Evolutionary conservation across 1,284 basidiomycete species (phyloP).

Genomic region (Sparassis latifolia): DNA sequence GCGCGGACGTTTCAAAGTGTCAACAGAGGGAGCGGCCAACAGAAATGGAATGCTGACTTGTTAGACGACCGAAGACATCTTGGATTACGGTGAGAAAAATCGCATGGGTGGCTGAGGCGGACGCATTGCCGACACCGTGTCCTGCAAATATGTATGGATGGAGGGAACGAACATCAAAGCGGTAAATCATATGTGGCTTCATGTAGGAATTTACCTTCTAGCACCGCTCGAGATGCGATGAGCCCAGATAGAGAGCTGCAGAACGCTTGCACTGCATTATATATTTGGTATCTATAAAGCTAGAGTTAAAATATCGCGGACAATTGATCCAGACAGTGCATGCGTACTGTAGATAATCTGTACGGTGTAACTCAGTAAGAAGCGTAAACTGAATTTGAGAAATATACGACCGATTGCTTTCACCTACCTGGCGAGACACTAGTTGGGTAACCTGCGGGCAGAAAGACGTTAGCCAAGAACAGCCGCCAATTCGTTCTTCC

Average conservation of each 20-base stretch:
- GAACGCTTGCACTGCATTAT: slow-evolving; percentile 63
- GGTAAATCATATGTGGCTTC: not conserved
- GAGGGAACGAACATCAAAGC: not conserved
- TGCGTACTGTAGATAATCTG: slow-evolving; percentile 20
- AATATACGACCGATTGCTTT: not conserved
- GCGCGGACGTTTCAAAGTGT: not conserved
- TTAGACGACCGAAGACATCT: slow-evolving; percentile 55
- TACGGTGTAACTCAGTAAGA: not conserved
- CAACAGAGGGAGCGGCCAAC: not conserved
- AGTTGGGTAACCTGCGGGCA: slow-evolving; percentile 54
- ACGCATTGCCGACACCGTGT: slow-evolving; percentile 61
- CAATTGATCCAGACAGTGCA: not conserved
- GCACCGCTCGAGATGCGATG: slow-evolving; percentile 57
- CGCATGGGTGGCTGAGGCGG: slow-evolving; percentile 58
- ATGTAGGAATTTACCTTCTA: slow-evolving; percentile 44
- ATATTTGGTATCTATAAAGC: slow-evolving; percentile 43
- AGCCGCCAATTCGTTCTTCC: slow-evolving; percentile 9
- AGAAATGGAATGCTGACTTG: slow-evolving; percentile 38
- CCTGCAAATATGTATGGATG: slow-evolving; percentile 29
- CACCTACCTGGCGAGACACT: slow-evolving; percentile 51
- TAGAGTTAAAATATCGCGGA: not conserved
- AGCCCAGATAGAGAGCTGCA: slow-evolving; percentile 60
- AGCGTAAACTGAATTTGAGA: not conserved
- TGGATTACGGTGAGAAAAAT: slow-evolving; percentile 57
- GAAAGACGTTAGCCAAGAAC: slow-evolving; percentile 39